Evolutionary conservation across 148 eudicot genomes (phyloP).

Genomic region (Vaccinium vitisidaea): DNA sequence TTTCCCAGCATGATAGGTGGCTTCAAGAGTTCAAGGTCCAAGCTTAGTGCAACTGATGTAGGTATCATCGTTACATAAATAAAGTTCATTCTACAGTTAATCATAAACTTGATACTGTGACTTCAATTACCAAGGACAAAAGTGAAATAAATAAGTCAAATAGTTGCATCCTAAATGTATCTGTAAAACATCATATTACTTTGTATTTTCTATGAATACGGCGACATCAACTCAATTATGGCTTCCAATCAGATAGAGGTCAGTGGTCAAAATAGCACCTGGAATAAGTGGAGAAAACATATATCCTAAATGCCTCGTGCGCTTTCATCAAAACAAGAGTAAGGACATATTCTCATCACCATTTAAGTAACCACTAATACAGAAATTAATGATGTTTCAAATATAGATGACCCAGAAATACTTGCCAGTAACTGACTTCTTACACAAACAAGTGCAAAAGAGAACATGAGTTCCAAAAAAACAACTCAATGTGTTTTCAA

Average conservation of each 20-base stretch:
- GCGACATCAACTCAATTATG: neutral
- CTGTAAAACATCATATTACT: neutral
- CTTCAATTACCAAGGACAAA: neutral
- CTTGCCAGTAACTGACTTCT: neutral
- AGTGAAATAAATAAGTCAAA: neutral
- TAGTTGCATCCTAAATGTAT: neutral
- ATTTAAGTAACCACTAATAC: neutral
- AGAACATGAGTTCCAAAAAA: neutral
- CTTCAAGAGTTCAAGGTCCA: neutral
- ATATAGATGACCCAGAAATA: neutral
- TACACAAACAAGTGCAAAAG: slow-evolving; percentile 3
- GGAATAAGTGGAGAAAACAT: neutral
- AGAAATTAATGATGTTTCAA: too few relatives aligned
- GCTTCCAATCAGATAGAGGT: neutral
- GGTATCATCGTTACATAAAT: neutral
- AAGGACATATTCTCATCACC: neutral
- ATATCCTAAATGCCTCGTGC: neutral
- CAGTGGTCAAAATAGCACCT: neutral
- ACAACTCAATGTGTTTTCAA: neutral
- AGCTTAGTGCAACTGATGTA: neutral
- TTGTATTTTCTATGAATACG: neutral
- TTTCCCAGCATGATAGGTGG: neutral
- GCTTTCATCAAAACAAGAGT: neutral
- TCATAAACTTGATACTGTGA: neutral
- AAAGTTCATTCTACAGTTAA: neutral